Conservation (phyloP, 2,329 filamentous ascomycete species). For the Aureobasidium lini region DNA sequence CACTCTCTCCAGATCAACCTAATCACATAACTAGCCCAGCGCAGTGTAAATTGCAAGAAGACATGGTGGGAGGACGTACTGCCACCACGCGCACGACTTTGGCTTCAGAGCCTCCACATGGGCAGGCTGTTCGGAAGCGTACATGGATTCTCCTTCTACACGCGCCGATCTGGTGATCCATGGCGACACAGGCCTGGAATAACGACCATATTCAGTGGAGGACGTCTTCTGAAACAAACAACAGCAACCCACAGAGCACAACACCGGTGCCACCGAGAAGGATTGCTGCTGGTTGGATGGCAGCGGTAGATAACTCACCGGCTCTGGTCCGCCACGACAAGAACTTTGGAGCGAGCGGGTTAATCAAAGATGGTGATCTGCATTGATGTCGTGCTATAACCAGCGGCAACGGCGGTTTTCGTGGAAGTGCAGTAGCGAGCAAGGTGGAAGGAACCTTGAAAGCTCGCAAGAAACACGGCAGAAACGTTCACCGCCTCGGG, state of each 20-base stretch:
- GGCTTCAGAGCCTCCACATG: neutral
- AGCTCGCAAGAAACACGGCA: neutral
- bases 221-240: neutral
- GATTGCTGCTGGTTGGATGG: neutral
- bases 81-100: neutral
- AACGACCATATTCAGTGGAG: neutral
- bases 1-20: neutral
- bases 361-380: neutral
- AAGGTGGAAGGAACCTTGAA: too few species aligned
- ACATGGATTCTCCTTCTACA: neutral
- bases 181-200: neutral
- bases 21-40: neutral
- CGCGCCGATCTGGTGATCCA: neutral
- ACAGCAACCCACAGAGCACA: neutral
- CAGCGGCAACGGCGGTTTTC: neutral
- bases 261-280: neutral
- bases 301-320: neutral
- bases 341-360: neutral
- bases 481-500: neutral
- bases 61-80: neutral
- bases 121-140: neutral
- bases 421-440: neutral
- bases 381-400: neutral
- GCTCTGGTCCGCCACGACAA: neutral
- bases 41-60: neutral